phyloP scores from a whole-genome alignment of 2,329 filamentous ascomycete species.

The Diaporthe sp. region DNA sequence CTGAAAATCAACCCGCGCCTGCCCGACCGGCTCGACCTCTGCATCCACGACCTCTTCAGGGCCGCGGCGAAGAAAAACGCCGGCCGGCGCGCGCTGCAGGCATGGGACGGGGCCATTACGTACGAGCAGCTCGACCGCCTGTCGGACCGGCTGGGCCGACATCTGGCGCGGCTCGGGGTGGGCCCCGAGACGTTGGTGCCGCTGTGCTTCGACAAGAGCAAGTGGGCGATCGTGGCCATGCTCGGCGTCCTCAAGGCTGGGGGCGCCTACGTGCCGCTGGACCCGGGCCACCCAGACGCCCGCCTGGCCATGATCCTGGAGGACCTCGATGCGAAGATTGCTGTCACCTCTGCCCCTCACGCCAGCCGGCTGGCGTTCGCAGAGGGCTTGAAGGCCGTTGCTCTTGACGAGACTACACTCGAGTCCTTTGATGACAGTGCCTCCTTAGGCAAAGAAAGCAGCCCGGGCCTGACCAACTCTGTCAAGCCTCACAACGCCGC shows the following conservation, averaged over 20 bases:
- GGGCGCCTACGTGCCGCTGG: background rate
- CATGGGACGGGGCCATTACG: constrained; percentile 21
- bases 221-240: constrained; percentile 19
- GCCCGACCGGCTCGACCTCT: background rate
- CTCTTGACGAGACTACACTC: background rate
- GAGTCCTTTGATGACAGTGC: background rate
- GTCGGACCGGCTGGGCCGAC: background rate
- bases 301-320: background rate
- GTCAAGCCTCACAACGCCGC: constrained; percentile 24
- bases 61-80: background rate
- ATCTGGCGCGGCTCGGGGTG: background rate
- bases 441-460: background rate
- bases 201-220: constrained; percentile 22
- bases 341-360: background rate
- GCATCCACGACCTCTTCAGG: background rate
- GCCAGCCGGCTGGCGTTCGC: background rate
- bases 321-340: background rate
- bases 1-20: background rate
- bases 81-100: background rate
- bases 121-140: background rate
- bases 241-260: constrained; percentile 24
- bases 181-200: background rate
- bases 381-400: background rate
- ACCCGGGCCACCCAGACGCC: background rate
- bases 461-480: background rate